phyloP scores from a whole-genome alignment of 2,329 filamentous ascomycete genomes.

The Ceratocystiopsis brevicomis region DNA sequence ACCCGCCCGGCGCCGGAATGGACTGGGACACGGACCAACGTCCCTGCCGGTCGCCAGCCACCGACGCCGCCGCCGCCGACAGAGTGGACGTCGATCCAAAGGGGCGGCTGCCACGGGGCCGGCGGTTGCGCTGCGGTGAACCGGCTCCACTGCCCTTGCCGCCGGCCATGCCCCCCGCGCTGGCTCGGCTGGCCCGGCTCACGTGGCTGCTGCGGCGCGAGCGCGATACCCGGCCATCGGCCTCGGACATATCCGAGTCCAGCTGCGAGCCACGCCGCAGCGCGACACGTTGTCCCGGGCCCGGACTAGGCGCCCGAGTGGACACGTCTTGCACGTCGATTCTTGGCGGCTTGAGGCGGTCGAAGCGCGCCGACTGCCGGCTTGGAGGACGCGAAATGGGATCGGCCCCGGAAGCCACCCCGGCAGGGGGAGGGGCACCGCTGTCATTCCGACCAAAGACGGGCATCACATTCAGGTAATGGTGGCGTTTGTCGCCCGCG shows the following conservation, averaged over 20 bases:
- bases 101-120: background rate
- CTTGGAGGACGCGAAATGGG: slow-evolving; percentile 17
- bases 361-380: slow-evolving; percentile 25
- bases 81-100: background rate
- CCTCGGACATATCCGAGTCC: slow-evolving; percentile 5
- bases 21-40: slow-evolving; percentile 10
- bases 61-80: slow-evolving; percentile 12
- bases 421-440: background rate
- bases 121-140: no score
- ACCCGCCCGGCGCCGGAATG: background rate
- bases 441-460: slow-evolving; percentile 20
- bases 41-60: slow-evolving; percentile 12
- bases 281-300: background rate
- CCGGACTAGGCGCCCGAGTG: slow-evolving; percentile 14
- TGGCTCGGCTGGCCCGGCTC: slow-evolving; percentile 9
- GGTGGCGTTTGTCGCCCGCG: slow-evolving; percentile 15
- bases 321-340: slow-evolving; percentile 27
- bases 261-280: background rate
- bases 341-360: slow-evolving; percentile 28
- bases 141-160: no score
- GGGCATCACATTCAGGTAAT: slow-evolving; percentile 33
- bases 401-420: background rate
- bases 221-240: background rate
- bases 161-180: background rate
- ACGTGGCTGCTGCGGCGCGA: slow-evolving; percentile 4